phyloP scores from a whole-genome alignment of 2,329 filamentous ascomycete genomes.

The Colletotrichum sidae region DNA sequence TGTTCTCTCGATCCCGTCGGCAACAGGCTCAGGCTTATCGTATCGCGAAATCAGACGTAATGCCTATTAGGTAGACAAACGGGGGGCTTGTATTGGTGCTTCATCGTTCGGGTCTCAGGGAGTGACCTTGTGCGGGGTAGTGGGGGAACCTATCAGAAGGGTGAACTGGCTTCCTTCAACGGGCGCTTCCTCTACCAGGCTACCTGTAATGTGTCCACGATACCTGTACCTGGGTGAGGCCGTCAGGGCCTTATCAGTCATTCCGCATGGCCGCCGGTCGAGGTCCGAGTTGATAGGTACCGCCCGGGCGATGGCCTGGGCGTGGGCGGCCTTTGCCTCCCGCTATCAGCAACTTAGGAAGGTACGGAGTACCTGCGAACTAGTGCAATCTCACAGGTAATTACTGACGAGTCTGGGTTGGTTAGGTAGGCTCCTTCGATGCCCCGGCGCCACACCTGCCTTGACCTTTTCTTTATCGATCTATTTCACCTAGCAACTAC shows the following conservation, averaged over 20 bases:
- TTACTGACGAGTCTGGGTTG: no score
- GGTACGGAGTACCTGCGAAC: no score
- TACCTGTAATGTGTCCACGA: no score
- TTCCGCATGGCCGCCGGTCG: constrained; percentile 37
- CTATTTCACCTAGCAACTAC: not conserved
- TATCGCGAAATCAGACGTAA: constrained; percentile 30
- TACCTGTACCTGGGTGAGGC: not conserved
- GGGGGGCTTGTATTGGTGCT: constrained; percentile 27
- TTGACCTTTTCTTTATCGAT: constrained; percentile 4
- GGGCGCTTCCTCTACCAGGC: no score
- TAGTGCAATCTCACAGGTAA: no score
- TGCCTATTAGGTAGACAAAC: constrained; percentile 33
- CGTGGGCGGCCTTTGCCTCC: not conserved
- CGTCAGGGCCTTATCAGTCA: constrained; percentile 32
- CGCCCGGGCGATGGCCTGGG: constrained; percentile 5
- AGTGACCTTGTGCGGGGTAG: constrained; percentile 35
- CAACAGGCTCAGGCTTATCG: constrained; percentile 28
- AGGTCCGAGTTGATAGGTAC: constrained; percentile 22
- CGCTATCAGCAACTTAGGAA: not conserved
- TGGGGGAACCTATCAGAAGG: constrained; percentile 26
- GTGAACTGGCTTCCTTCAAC: no score
- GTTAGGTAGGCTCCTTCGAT: not conserved
- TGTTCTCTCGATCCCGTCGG: not conserved
- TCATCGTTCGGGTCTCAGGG: constrained; percentile 9
- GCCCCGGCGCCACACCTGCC: not conserved